These are phyloP conservation scores for Misopates orontium DNA, from an alignment of 257 asterid genomes.

Conservation along the genomic window DNA sequence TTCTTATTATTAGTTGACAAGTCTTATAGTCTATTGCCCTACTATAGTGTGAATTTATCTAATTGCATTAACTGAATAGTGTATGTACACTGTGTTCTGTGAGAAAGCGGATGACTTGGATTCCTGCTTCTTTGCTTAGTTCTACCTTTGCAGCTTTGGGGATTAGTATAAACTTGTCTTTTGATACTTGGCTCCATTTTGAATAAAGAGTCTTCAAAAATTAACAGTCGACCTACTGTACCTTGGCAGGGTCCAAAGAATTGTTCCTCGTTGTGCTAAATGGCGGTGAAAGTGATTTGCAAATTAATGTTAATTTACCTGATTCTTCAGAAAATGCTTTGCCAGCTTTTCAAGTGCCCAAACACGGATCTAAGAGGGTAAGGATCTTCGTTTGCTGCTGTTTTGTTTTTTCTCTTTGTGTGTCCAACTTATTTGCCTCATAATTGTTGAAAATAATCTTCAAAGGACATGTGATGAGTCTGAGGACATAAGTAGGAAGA, in stretches of 20 bases:
- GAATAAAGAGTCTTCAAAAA: conserved; percentile 13
- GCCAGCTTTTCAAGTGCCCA: conserved; percentile 38
- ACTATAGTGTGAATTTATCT: background rate
- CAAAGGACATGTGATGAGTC: background rate
- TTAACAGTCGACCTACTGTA: conserved; percentile 14
- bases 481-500: too few relatives aligned
- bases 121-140: background rate
- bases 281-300: conserved; percentile 47
- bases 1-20: background rate
- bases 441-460: conserved; percentile 21
- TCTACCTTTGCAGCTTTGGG: background rate
- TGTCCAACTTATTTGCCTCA: conserved; percentile 18
- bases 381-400: conserved; percentile 23
- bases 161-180: background rate
- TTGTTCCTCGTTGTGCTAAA: conserved; percentile 52
- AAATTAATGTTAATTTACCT: conserved; percentile 43
- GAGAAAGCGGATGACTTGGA: background rate
- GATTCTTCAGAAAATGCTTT: conserved; percentile 28
- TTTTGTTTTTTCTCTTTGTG: conserved; percentile 10
- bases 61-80: conserved; percentile 4
- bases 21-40: background rate
- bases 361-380: conserved; percentile 47
- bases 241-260: conserved; percentile 44
- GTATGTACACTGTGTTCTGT: background rate
- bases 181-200: conserved; percentile 6